phyloP scores from a whole-genome alignment of 306 rosid species.

The Casuarina glauca region DNA sequence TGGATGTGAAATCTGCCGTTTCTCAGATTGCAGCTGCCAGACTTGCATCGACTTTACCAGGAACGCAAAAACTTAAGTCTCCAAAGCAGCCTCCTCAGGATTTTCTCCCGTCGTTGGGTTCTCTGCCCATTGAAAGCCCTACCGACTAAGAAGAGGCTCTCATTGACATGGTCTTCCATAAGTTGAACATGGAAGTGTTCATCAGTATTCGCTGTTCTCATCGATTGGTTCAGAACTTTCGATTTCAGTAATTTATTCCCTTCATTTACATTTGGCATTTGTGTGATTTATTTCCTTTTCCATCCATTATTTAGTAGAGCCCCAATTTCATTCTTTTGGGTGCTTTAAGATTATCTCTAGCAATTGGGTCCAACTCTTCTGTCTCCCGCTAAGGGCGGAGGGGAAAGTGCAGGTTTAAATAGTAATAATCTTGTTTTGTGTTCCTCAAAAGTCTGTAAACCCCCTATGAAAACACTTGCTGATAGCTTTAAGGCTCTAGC shows the following conservation, averaged over 20 bases:
- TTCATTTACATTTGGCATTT: slow-evolving; percentile 11
- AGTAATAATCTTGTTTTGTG: no score
- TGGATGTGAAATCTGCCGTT: slow-evolving; percentile 85
- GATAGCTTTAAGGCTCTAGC: no score
- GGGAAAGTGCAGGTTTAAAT: no score
- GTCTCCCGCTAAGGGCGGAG: no score
- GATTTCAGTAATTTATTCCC: slow-evolving; percentile 27
- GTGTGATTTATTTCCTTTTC: background rate
- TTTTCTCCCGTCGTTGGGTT: slow-evolving; percentile 22
- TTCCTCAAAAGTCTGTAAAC: no score
- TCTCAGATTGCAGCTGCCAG: slow-evolving; percentile 96
- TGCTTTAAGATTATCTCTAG: background rate
- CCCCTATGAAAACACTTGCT: no score
- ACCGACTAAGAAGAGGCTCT: slow-evolving; percentile 9
- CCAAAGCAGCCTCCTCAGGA: background rate
- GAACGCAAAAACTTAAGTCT: slow-evolving; percentile 60
- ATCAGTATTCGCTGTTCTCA: slow-evolving; percentile 18
- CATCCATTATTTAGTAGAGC: background rate
- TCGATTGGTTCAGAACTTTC: slow-evolving; percentile 26
- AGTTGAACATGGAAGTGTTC: slow-evolving; percentile 30
- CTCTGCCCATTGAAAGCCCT: slow-evolving; percentile 16
- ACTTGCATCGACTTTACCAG: slow-evolving; percentile 89
- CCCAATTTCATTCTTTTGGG: slow-evolving; percentile 5
- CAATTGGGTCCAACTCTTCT: background rate
- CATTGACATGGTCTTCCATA: slow-evolving; percentile 13